Evolutionary conservation across 768 basidiomycete species (phyloP), one percentile per base, ranked within the genome.

Genomic region (Steccherinum ochraceum): DNA sequence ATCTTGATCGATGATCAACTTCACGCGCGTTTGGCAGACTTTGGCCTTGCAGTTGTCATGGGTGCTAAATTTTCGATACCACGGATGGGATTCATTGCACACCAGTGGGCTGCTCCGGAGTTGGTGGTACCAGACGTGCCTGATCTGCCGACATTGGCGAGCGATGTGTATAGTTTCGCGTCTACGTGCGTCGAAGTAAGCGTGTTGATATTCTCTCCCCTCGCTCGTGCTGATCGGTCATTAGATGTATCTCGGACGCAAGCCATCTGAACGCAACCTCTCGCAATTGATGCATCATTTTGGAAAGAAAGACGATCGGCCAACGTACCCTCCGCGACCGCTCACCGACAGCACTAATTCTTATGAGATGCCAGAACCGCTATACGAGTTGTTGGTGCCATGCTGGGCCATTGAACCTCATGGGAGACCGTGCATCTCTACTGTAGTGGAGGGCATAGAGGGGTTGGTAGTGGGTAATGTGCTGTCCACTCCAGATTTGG

Each of bases 11-110:
- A 46, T 25, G 43, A 27, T 20, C 18, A 26, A 23, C 20, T 26
- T 12, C 12, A 50, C 24, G 49, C 50, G 7, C 45, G 49, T 13
- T 40, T 57, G 18, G 46, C 56, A 7, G 56, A 57, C 24, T 57
- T 57, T 41, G 56, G 56, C 16, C 50, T 54, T 2, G 30, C 49
- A 12, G 45, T 16, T 16, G 24, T 50, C 39, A 45, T 45, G 18
- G 19, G 27, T n/a, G 41, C 24, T 13, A 27, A 19, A 12, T 18
- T 43, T 3, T 12, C 21, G 11, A 24, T 24, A 11, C 24, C n/a
- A 16, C 11, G 24, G n/a, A n/a, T 12, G 24, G 23, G 41, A 21
- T 5, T 53, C 46, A 3, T 4, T 24, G 16, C 46, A 46, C 16
- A 42, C 40, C 3, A 41, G 52, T n/a, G 24, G 43, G 30, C 45